Conservation (phyloP, 441 rosid genomes). For the Metrosideros polymorpha region DNA sequence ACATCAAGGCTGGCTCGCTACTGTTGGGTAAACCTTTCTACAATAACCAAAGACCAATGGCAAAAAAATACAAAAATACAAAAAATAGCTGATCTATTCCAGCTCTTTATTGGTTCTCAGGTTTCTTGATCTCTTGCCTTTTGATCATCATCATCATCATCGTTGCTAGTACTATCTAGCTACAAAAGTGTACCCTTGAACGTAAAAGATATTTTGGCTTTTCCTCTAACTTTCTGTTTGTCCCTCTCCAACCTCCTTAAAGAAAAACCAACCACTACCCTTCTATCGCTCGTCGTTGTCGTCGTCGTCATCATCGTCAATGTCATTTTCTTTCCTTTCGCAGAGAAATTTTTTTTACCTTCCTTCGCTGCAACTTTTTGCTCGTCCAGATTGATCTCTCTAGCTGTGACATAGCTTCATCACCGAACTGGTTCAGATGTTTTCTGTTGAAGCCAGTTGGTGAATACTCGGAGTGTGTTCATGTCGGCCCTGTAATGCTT, state of each 20-base stretch:
- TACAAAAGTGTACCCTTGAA: neutral
- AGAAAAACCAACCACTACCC: neutral
- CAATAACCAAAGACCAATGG: neutral
- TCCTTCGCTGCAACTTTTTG: neutral
- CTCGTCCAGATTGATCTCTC: neutral
- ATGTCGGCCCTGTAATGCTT: slow-evolving; percentile 97
- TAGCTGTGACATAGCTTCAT: neutral
- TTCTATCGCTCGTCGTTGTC: neutral
- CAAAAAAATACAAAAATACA: slow-evolving; percentile 1
- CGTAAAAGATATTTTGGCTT: neutral
- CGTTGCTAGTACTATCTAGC: neutral
- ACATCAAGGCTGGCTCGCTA: neutral
- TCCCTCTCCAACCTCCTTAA: slow-evolving; percentile 2
- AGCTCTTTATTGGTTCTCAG: neutral
- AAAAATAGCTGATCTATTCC: slow-evolving; percentile 1
- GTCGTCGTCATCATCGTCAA: neutral
- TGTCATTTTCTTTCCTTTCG: neutral
- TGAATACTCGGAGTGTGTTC: slow-evolving; percentile 75
- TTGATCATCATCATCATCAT: neutral
- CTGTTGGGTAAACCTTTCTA: neutral
- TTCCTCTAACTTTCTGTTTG: slow-evolving; percentile 4
- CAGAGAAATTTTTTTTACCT: neutral
- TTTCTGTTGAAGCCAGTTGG: slow-evolving; percentile 58
- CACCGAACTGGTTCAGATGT: slow-evolving; percentile 15
- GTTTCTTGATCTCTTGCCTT: neutral